Evolutionary conservation across 2,329 filamentous ascomycete genomes (phyloP), one percentile per base, ranked within the genome.

Genomic region (Septoria linicola): DNA sequence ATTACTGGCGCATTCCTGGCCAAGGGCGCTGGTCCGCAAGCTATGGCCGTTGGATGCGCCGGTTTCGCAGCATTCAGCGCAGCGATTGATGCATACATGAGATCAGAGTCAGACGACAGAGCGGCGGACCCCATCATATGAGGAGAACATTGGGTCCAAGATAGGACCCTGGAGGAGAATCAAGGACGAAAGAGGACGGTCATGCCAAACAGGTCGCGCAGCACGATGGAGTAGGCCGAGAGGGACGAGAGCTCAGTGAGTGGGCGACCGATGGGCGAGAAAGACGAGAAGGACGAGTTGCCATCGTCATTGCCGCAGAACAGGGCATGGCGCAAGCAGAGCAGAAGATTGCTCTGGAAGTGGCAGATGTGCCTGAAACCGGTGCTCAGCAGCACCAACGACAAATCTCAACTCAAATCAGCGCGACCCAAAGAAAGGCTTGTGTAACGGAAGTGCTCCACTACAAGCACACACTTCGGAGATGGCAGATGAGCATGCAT

Each of bases 21-120:
- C 41, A 83, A 87, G 57, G 88, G 87, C 63, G 92, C 88, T 0
- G 93, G 93, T 0, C 93, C 93, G 6, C 88, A 93, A 73, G 93
- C 92, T 25, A 87, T 89, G 42, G 85, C 84, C 1, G 79, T 95
- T 3, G 93, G 93, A 1, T 97, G 92, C 70, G 87, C 83, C 10
- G 93, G 92, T 1, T 99, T 99, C 71, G 93, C 93, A 50, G 91
- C 89, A 1, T 97, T 97, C 64, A 88, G 84, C 69, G 84, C 88
- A 11, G 92, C 91, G 0, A 96, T 97, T 68, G 92, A 97, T 77
- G 83, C 83, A 30, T 96, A 89, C 69, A 89, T 96, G 89, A 75
- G 88, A 63, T 85, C 86, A 78, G 87, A 87, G 37, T 62, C 55
- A 27, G 60, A 69, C 48, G 67, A 70, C 54, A 46, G 58, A 16